Evolutionary conservation across 2,329 filamentous ascomycete genomes (phyloP).

Genomic region (Epicoccum sorghinum): DNA sequence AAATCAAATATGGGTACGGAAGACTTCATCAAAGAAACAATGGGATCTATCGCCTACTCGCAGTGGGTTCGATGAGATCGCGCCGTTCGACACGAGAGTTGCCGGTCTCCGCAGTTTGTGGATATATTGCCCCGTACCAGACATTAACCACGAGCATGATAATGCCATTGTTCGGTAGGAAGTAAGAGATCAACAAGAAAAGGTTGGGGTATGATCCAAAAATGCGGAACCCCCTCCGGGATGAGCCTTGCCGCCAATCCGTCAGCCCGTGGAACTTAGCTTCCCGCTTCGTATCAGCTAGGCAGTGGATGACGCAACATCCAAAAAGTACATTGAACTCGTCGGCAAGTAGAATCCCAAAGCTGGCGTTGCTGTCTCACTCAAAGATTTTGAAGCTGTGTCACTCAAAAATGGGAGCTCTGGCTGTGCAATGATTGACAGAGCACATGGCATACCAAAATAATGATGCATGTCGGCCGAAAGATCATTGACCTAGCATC

Average conservation of each 20-base stretch:
- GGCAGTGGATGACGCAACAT: neutral
- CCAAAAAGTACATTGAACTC: no score
- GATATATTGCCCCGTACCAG: neutral
- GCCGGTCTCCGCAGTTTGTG: neutral
- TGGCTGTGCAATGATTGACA: no score
- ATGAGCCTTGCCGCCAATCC: conserved; percentile 7
- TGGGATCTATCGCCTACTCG: no score
- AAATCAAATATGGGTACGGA: no score
- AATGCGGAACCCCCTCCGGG: conserved; percentile 3
- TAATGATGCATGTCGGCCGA: neutral
- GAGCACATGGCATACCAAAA: no score
- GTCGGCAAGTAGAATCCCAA: no score
- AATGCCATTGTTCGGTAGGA: conserved; percentile 1
- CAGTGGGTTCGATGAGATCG: no score
- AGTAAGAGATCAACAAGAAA: neutral
- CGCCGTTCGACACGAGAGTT: no score
- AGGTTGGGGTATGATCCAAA: neutral
- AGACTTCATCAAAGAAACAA: no score
- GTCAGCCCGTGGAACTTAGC: neutral
- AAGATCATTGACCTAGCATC: neutral
- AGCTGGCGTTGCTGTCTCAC: no score
- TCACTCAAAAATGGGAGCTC: no score
- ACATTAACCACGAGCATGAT: neutral
- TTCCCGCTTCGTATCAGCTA: neutral
- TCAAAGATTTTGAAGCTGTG: no score